A percentile compares a stretch with the other conserved stretches of the same genome.
These are phyloP conservation scores for Dothistroma pini DNA, from an alignment of 2,329 filamentous ascomycete species.

Conservation along the genomic window DNA sequence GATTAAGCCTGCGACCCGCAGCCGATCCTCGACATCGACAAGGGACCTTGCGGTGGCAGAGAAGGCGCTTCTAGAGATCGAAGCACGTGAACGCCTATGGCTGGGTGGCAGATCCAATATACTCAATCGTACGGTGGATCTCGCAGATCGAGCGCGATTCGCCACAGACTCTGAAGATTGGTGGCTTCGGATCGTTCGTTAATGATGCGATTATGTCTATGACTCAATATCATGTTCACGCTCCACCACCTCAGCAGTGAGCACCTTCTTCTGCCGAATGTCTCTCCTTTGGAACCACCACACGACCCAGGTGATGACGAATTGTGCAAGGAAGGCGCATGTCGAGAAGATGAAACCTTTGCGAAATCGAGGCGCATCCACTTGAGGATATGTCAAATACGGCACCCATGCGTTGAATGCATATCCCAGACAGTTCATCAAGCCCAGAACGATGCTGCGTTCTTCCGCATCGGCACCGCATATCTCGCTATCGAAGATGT, in stretches of 20 bases:
- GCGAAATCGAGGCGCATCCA: slow-evolving; percentile 21
- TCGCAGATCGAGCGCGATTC: background rate
- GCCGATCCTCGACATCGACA: background rate
- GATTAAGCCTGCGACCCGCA: background rate
- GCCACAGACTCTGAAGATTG: background rate
- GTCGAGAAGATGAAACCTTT: slow-evolving; percentile 27
- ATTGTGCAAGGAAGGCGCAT: slow-evolving; percentile 23
- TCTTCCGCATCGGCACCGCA: slow-evolving; percentile 60
- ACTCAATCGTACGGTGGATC: background rate
- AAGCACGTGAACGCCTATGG: background rate
- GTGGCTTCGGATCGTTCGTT: background rate
- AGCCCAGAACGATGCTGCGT: slow-evolving; percentile 60
- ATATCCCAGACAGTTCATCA: slow-evolving; percentile 68
- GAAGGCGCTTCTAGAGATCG: background rate
- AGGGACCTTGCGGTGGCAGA: background rate
- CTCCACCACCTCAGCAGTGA: slow-evolving; percentile 8
- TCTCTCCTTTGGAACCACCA: slow-evolving; percentile 25
- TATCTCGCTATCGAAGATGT: slow-evolving; percentile 41
- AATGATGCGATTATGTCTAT: background rate
- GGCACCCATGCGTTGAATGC: slow-evolving; percentile 68
- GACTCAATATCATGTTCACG: background rate
- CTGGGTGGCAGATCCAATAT: background rate
- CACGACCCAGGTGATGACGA: slow-evolving; percentile 23
- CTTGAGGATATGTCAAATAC: slow-evolving; percentile 36
- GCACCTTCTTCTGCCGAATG: slow-evolving; percentile 11